Percentiles rank a stretch among this genome's conserved stretches.
phyloP scores from a whole-genome alignment of 305 asterid genomes.

The Fraxinus paxiana region DNA sequence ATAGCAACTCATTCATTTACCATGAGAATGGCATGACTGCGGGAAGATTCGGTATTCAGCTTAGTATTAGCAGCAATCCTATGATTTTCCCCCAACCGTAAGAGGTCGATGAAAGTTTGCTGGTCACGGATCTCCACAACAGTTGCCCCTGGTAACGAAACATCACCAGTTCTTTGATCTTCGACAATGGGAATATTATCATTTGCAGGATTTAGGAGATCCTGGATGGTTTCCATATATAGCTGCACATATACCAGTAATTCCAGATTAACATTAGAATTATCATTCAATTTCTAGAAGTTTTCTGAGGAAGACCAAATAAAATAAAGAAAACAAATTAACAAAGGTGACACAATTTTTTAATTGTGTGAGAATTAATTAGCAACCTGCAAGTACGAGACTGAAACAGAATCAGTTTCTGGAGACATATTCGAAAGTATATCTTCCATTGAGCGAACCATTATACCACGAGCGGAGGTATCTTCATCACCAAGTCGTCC shows the following conservation, averaged over 20 bases:
- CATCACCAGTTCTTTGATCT: constrained; percentile 94
- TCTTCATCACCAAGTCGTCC: constrained; percentile 96
- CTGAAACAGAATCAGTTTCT: constrained; percentile 70
- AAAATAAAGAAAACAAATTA: constrained; percentile 14
- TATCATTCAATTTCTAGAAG: constrained; percentile 14
- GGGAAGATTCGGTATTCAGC: constrained; percentile 96
- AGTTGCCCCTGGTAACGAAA: constrained; percentile 95
- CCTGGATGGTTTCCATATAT: constrained; percentile 96
- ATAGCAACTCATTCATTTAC: constrained; percentile 34
- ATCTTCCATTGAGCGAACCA: constrained; percentile 99
- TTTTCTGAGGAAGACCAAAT: constrained; percentile 17
- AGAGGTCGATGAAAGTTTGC: constrained; percentile 72
- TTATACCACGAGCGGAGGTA: constrained; percentile 94
- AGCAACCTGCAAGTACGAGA: constrained; percentile 90
- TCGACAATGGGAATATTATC: constrained; percentile 90
- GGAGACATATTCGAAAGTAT: constrained; percentile 70
- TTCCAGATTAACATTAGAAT: constrained; percentile 22
- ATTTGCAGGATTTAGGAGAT: constrained; percentile 82
- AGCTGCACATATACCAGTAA: constrained; percentile 52
- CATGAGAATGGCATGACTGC: constrained; percentile 98
- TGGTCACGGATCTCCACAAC: constrained; percentile 73
- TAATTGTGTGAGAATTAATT: constrained; percentile 17
- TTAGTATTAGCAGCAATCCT: constrained; percentile 95
- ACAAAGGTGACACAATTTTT: constrained; percentile 7
- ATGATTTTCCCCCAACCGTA: constrained; percentile 92